phyloP scores from a whole-genome alignment of 106 monocot genomes.

The Allium sativum region DNA sequence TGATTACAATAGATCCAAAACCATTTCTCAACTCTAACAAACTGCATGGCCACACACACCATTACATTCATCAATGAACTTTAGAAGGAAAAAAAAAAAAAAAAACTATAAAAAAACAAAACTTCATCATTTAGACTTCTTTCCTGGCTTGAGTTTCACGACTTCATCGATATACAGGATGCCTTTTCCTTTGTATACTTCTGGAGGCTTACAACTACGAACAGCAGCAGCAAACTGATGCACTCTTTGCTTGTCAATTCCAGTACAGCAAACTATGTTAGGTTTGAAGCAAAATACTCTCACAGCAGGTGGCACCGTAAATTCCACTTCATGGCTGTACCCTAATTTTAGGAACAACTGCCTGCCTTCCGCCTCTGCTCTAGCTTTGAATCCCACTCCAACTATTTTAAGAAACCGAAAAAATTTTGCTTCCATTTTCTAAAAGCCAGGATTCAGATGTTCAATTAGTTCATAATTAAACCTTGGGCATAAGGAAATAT shows the following conservation, averaged over 20 bases:
- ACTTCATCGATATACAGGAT: slow-evolving; percentile 90
- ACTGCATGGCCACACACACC: too few species aligned
- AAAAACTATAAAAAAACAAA: background rate
- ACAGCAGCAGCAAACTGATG: slow-evolving; percentile 83
- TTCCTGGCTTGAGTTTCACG: slow-evolving; percentile 79
- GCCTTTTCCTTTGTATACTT: slow-evolving; percentile 92
- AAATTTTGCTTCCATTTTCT: slow-evolving; percentile 64
- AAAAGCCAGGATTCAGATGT: too few species aligned
- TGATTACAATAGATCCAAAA: too few species aligned
- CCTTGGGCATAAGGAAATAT: too few species aligned
- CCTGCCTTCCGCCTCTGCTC: slow-evolving; percentile 66
- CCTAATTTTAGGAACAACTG: slow-evolving; percentile 78
- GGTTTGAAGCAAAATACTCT: slow-evolving; percentile 94
- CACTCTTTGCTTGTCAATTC: slow-evolving; percentile 77
- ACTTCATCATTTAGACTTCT: slow-evolving; percentile 58
- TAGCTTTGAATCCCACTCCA: slow-evolving; percentile 86
- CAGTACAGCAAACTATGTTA: slow-evolving; percentile 88
- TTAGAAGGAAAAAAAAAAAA: too few species aligned
- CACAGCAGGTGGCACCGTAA: slow-evolving; percentile 74
- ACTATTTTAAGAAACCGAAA: slow-evolving; percentile 86
- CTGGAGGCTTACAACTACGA: slow-evolving; percentile 81
- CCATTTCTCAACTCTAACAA: too few species aligned
- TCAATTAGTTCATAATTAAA: too few species aligned
- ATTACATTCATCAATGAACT: too few species aligned
- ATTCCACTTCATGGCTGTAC: slow-evolving; percentile 87